These are phyloP conservation scores for Fusarium sp. DNA, from an alignment of 2,329 filamentous ascomycete species.

Conservation along the genomic window DNA sequence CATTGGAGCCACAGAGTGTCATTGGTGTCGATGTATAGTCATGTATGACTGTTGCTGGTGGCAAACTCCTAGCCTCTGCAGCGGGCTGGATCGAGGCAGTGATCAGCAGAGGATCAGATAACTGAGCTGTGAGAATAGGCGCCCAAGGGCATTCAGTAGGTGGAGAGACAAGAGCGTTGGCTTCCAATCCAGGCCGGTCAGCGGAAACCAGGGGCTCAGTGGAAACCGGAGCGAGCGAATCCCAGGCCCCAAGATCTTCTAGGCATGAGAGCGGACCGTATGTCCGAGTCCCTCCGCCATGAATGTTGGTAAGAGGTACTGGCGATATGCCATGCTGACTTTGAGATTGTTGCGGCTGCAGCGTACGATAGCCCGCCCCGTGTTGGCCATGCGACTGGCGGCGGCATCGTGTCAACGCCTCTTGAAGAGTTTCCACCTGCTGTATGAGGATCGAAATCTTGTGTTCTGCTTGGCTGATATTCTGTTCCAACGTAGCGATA, in stretches of 20 bases:
- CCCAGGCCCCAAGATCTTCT: neutral
- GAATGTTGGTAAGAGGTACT: neutral
- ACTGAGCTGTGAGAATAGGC: neutral
- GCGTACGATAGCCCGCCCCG: neutral
- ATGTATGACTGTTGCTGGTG: neutral
- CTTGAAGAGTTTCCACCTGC: neutral
- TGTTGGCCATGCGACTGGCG: neutral
- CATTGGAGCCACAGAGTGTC: neutral
- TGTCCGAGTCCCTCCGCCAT: neutral
- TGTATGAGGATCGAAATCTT: neutral
- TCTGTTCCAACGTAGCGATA: neutral
- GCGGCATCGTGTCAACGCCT: neutral
- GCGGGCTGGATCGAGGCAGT: neutral
- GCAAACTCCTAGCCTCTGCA: neutral
- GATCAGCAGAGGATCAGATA: neutral
- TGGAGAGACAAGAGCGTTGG: neutral
- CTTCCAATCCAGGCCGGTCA: neutral
- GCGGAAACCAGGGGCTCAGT: neutral
- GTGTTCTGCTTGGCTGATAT: neutral
- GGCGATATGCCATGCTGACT: neutral
- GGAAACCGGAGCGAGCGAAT: neutral
- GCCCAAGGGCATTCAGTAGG: neutral
- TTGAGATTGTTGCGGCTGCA: neutral
- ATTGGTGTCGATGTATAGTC: neutral
- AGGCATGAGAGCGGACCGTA: neutral